Evolutionary conservation across 2,329 filamentous ascomycete genomes (phyloP), one percentile per base, ranked within the genome.

Genomic region (Verruconis gallopava): DNA sequence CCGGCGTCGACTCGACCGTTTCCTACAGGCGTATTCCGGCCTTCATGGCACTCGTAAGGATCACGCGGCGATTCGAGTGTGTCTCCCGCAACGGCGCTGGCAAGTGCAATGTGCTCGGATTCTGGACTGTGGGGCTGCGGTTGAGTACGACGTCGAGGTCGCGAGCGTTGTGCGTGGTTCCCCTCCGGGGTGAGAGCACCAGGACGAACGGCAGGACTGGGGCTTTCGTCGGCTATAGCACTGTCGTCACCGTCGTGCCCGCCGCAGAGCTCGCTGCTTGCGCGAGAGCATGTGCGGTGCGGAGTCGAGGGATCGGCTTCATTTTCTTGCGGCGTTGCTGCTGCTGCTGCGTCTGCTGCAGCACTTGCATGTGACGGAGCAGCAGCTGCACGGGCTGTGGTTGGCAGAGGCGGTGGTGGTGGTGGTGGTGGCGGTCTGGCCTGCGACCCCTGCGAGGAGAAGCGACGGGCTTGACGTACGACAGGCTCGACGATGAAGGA

Each of bases 401-500:
- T 15, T n/a, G 3, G 4, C 18, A 6, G 14, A 19, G n/a, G 38
- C 20, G 38, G 34, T 37, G 34, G 11, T 15, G 25, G 25, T 4
- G 22, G 38, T n/a, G 38, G 13, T 33, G 21, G 19, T 28, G 37
- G 5, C 15, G 2, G 19, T 3, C 13, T 38, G n/a, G 22, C 18
- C 14, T 6, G 20, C n/a, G 22, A 15, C 32, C 21, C 14, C 14
- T 40, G 13, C 15, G 15, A 32, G 5, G 38, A 30, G 44, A 63
- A 57, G 22, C 60, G 55, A 21, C 59, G 57, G 14, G 57, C 59
- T 45, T 60, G 58, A 33, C 59, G 57, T 46, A 61, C 55, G 25
- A 62, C 57, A 33, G 60, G 60, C 37, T 60, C 58, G 47, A 62
- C 54, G 48, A 63, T 52, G 43, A 61, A 60, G 12, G 59, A 60